Evolutionary conservation across 2,329 filamentous ascomycete genomes (phyloP), one percentile per base, ranked within the genome.

Genomic region (Aspergillus sp.): DNA sequence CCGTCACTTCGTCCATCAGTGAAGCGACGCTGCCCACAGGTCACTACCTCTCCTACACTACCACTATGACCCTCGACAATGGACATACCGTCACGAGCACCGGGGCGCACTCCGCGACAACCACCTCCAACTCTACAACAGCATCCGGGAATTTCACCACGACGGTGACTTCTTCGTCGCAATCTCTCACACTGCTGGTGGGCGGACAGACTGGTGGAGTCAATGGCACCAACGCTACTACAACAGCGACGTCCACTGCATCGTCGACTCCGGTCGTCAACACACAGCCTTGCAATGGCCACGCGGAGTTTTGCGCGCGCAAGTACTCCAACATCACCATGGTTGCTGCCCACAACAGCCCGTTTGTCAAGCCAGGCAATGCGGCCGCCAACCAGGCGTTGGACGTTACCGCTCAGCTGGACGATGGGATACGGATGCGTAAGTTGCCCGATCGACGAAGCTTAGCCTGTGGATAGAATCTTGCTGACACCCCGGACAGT

Each of bases 241-340:
- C 70, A n/a, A 82, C 80, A 39, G 74, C 75, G 39, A 80, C 82
- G 12, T 74, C 79, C 10, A 78, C 77, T 4, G 69, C 75, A 13
- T 73, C 72, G n/a, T 76, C 66, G 25, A 65, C 77, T 25, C 72
- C 73, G 13, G 77, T 72, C 1, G 85, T 84, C 49, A 94, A 93
- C 74, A 93, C 90, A 0, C 87, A 87, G 61, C 87, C 90, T 4
- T 96, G 91, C 81, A 96, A 96, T 76, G 87, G 87, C 73, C 87
- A 91, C 67, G 78, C 89, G 23, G 90, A 94, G 75, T 87, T 95
- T 69, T 96, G 91, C 79, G 78, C 77, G 5, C 85, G 91, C 61
- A 88, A 86, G 67, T 96, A 92, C 76, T 87, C 89, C 81, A 93
- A 95, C 74, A 89, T 95, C 75, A 93, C 91, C 59, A 83, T 90